These are phyloP conservation scores for Eryngium alpinum DNA, from an alignment of 140 eudicot genomes.

Conservation along the genomic window DNA sequence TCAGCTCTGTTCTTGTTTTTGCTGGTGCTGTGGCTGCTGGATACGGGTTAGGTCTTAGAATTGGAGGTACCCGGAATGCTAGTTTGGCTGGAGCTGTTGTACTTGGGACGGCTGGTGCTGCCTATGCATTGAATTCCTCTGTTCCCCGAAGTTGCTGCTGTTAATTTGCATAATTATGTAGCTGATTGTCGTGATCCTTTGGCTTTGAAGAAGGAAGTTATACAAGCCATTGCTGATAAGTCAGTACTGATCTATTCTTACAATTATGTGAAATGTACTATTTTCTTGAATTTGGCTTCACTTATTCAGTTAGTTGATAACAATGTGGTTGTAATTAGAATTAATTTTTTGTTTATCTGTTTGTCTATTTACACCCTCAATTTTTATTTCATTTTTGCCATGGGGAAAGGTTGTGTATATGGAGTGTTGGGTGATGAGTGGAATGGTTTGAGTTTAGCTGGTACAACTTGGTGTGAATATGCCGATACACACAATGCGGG, in stretches of 20 bases:
- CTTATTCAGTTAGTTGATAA: background rate
- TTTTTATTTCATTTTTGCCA: too few species aligned
- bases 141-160: conserved; percentile 97
- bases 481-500: too few species aligned
- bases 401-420: too few species aligned
- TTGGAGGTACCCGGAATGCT: conserved; percentile 53
- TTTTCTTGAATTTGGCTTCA: background rate
- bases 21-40: conserved; percentile 89
- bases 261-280: background rate
- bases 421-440: too few species aligned
- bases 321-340: background rate
- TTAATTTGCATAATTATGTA: conserved; percentile 72
- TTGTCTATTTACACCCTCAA: too few species aligned
- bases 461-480: too few species aligned
- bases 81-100: conserved; percentile 72
- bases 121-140: conserved; percentile 64
- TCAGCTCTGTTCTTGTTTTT: conserved; percentile 57
- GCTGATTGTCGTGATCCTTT: conserved; percentile 62
- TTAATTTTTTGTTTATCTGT: background rate
- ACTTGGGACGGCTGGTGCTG: conserved; percentile 84
- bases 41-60: conserved; percentile 60
- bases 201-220: conserved; percentile 58
- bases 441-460: too few species aligned
- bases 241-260: conserved; percentile 15
- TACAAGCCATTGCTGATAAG: conserved; percentile 77